These are phyloP conservation scores for Gossypium australe DNA, from an alignment of 345 rosid species.

Conservation along the genomic window DNA sequence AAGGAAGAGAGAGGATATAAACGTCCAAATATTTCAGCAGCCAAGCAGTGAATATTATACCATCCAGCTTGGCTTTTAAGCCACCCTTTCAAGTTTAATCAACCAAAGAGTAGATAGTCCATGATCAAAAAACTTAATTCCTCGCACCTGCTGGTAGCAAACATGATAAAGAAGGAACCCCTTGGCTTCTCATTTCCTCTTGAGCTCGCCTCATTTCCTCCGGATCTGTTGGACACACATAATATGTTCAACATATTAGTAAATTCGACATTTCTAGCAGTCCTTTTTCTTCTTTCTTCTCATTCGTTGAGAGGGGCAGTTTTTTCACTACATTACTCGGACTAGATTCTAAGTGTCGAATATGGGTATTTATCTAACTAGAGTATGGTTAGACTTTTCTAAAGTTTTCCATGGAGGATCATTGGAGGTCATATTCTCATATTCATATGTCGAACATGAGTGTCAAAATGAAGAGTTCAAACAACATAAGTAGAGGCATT, in stretches of 20 bases:
- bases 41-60: not conserved
- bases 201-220: constrained; percentile 89
- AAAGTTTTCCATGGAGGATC: too few species aligned
- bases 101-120: not conserved
- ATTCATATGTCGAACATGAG: too few species aligned
- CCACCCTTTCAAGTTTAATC: not conserved
- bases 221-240: constrained; percentile 48
- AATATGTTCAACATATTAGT: not conserved
- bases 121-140: not conserved
- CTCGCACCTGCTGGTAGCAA: constrained; percentile 38
- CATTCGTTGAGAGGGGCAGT: not conserved
- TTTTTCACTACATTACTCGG: not conserved
- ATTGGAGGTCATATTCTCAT: too few species aligned
- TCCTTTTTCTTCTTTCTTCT: not conserved
- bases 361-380: not conserved
- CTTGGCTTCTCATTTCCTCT: constrained; percentile 93
- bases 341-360: not conserved
- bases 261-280: not conserved
- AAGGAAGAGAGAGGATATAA: not conserved
- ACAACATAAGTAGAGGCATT: not conserved
- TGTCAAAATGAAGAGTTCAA: too few species aligned
- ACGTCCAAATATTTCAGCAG: not conserved
- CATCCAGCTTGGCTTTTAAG: not conserved
- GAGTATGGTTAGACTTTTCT: too few species aligned
- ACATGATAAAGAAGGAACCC: constrained; percentile 79